Evolutionary conservation across 768 basidiomycete species (phyloP).

Genomic region (Russula ochroleuca): DNA sequence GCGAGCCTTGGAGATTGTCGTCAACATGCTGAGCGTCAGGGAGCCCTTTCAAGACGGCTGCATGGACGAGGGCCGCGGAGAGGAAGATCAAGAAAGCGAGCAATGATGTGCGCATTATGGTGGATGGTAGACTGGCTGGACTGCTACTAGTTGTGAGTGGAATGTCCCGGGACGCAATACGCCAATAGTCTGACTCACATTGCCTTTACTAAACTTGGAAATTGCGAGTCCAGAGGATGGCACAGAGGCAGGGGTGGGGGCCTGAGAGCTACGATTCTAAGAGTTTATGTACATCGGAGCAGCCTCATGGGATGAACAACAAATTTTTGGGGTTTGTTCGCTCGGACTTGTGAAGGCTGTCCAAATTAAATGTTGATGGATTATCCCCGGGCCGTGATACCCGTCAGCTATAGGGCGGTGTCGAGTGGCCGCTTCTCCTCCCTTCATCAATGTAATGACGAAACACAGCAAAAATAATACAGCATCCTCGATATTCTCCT

Average conservation of each 20-base stretch:
- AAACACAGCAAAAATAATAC: slow-evolving; percentile 91
- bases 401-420: not conserved
- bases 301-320: not conserved
- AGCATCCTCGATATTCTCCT: slow-evolving; percentile 84
- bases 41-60: slow-evolving; percentile 3
- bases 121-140: not conserved
- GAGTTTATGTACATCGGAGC: not conserved
- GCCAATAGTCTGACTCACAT: not conserved
- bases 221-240: not conserved
- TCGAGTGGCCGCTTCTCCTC: not conserved
- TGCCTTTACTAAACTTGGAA: not conserved
- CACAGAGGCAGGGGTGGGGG: not conserved
- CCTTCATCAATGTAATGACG: slow-evolving; percentile 49
- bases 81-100: slow-evolving; percentile 7
- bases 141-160: not conserved
- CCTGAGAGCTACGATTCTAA: not conserved
- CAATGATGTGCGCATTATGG: slow-evolving; percentile 6
- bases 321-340: slow-evolving; percentile 10
- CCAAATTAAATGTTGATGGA: not conserved
- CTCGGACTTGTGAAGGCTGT: not conserved
- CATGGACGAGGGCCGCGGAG: slow-evolving; percentile 4
- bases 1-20: not conserved
- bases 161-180: not conserved
- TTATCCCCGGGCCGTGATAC: not conserved
- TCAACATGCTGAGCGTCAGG: not conserved